A percentile compares a stretch with the other conserved stretches of the same genome.
Evolutionary conservation across 1,284 basidiomycete genomes (phyloP).

Genomic region (Spongispora temasekensis): DNA sequence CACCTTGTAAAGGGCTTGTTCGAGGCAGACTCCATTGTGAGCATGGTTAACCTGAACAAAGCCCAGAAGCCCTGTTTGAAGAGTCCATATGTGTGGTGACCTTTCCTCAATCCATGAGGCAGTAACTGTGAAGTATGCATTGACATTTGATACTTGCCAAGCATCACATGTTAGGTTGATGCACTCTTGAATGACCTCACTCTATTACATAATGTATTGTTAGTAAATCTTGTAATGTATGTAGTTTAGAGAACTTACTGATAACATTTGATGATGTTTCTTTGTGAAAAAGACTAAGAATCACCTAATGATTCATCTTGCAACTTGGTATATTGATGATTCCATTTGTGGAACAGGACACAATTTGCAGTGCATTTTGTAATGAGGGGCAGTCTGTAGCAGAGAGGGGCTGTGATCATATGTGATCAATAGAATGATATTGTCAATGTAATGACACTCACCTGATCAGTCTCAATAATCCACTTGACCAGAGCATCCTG

Average conservation of each 20-base stretch:
- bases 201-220: neutral
- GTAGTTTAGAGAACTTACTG: neutral
- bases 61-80: no score
- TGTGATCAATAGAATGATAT: neutral
- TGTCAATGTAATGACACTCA: neutral
- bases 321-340: neutral
- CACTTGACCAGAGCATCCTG: neutral
- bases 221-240: neutral
- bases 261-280: neutral
- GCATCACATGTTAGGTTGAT: constrained; percentile 9
- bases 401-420: no score
- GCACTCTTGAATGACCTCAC: neutral
- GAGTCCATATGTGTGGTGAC: no score
- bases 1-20: no score
- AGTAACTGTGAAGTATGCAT: constrained; percentile 6
- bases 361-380: no score
- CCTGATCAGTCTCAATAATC: no score
- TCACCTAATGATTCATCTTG: neutral
- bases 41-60: constrained; percentile 7
- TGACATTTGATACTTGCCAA: constrained; percentile 1
- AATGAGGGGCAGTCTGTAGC: no score
- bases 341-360: neutral
- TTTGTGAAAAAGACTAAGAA: neutral
- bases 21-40: neutral
- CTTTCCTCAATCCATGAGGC: no score